A percentile compares a stretch with the other conserved stretches of the same genome.
These are phyloP conservation scores for Linnemannia exigua DNA, from an alignment of 192 early-diverging fungal species.

Conservation along the genomic window DNA sequence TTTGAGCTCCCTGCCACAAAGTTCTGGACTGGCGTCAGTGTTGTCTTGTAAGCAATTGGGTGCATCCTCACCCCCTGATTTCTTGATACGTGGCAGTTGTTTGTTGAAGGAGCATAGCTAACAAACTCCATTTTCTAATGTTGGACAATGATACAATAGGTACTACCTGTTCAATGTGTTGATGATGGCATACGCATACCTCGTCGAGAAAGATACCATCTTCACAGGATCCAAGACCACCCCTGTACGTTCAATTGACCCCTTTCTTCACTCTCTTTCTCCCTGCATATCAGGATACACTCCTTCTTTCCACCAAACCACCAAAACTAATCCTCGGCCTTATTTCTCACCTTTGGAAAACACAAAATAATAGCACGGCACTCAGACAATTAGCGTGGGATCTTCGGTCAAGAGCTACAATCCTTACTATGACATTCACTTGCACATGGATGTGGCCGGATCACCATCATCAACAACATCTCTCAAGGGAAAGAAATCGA, in stretches of 20 bases:
- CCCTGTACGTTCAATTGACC: conserved; percentile 13
- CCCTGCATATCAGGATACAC: background rate
- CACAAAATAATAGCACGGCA: conserved; percentile 51
- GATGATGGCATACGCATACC: conserved; percentile 68
- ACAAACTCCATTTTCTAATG: background rate
- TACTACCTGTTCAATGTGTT: conserved; percentile 64
- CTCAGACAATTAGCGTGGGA: conserved; percentile 65
- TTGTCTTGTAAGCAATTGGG: conserved; percentile 60
- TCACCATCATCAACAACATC: background rate
- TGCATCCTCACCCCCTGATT: background rate
- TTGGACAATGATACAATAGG: conserved; percentile 11
- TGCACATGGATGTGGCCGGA: conserved; percentile 50
- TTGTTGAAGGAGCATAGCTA: background rate
- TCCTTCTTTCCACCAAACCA: conserved; percentile 12
- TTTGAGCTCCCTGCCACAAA: conserved; percentile 70
- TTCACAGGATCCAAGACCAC: conserved; percentile 74
- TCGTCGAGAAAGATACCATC: conserved; percentile 76
- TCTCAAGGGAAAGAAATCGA: conserved; percentile 57
- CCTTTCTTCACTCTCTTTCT: background rate
- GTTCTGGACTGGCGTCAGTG: conserved; percentile 71
- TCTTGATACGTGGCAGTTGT: background rate
- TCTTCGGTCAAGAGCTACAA: conserved; percentile 64
- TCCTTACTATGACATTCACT: conserved; percentile 68
- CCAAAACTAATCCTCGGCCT: background rate
- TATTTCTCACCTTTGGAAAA: background rate